Evolutionary conservation across 495 filamentous ascomycete genomes (phyloP).

Genomic region (Neurospora tetraspora): DNA sequence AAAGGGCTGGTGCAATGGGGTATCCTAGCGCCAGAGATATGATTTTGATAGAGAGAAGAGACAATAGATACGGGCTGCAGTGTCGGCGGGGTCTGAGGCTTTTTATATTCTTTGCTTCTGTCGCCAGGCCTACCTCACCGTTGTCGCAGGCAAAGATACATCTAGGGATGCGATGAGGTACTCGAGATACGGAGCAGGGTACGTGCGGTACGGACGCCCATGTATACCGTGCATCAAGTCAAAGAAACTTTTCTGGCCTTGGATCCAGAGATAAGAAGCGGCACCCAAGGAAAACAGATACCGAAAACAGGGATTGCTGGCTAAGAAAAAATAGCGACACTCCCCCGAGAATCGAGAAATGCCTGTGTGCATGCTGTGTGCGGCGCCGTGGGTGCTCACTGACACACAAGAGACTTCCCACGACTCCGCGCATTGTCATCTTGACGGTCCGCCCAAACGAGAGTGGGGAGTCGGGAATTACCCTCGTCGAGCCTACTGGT

Average conservation of each 20-base stretch:
- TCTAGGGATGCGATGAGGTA: background rate
- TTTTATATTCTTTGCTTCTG: constrained; percentile 9
- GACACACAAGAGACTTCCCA: background rate
- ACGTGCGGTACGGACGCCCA: background rate
- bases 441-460: background rate
- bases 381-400: background rate
- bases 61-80: background rate
- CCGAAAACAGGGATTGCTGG: background rate
- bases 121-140: constrained; percentile 2
- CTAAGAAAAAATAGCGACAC: background rate
- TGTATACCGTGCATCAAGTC: background rate
- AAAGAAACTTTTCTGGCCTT: background rate
- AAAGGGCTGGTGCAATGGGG: constrained; percentile 2
- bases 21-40: constrained; percentile 1
- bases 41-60: background rate
- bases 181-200: background rate
- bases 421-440: background rate
- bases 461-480: background rate
- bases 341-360: background rate
- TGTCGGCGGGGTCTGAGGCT: constrained; percentile 8
- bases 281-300: background rate
- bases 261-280: background rate
- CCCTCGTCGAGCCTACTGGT: background rate
- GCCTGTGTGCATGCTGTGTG: background rate
- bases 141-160: background rate